Conservation (phyloP, 164 flowering plant genomes). For the Kingdonia uniflora region DNA sequence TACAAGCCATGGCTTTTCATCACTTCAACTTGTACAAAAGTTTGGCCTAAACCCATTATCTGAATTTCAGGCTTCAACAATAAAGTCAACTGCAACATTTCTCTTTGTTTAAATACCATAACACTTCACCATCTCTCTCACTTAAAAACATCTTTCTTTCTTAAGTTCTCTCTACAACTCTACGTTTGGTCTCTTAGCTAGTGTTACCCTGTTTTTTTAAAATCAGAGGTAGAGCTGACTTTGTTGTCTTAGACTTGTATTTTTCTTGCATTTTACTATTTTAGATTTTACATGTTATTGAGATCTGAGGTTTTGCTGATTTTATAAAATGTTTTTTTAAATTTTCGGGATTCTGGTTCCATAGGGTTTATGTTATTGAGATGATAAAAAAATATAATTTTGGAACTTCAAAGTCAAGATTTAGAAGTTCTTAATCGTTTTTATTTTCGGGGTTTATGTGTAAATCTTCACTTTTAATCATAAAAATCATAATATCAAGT, state of each 20-base stretch:
- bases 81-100: too few relatives aligned
- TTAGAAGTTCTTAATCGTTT: slow-evolving; percentile 1
- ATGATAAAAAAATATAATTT: slow-evolving; percentile 4
- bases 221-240: slow-evolving; percentile 12
- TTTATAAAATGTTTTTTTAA: neutral
- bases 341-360: slow-evolving; percentile 14
- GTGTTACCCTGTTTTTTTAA: slow-evolving; percentile 10
- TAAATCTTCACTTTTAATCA: neutral
- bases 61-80: too few relatives aligned
- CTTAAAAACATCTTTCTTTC: slow-evolving; percentile 5
- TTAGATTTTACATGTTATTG: too few relatives aligned
- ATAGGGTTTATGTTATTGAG: neutral
- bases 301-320: slow-evolving; percentile 6
- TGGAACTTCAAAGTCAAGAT: slow-evolving; percentile 7
- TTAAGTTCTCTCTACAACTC: slow-evolving; percentile 18
- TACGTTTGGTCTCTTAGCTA: slow-evolving; percentile 1
- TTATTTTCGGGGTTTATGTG: neutral
- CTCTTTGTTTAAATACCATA: too few relatives aligned
- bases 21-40: slow-evolving; percentile 19
- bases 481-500: slow-evolving; percentile 3
- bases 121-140: neutral
- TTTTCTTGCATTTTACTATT: slow-evolving; percentile 6
- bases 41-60: slow-evolving; percentile 27
- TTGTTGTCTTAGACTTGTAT: neutral
- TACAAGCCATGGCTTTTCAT: slow-evolving; percentile 13